phyloP scores from a whole-genome alignment of 75 land plant genomes.

The Adiantum capillusveneris region DNA sequence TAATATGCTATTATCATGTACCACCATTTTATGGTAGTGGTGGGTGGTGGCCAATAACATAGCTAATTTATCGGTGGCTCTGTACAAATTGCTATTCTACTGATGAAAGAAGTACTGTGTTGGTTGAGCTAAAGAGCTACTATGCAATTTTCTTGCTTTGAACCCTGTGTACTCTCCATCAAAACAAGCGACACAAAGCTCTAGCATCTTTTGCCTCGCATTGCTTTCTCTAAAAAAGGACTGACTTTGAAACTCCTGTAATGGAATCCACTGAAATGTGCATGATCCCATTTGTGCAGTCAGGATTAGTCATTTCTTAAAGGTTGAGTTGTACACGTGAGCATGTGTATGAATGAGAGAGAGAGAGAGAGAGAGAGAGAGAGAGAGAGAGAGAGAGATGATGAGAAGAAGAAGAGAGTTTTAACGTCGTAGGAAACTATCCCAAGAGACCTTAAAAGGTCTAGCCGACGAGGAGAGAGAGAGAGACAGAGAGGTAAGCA shows the following conservation, averaged over 20 bases:
- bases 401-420: no score
- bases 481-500: background rate
- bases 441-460: no score
- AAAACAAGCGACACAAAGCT: slow-evolving; percentile 47
- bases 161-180: slow-evolving; percentile 52
- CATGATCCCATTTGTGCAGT: no score
- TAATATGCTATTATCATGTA: no score
- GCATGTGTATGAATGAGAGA: no score
- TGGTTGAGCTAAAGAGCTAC: background rate
- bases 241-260: slow-evolving; percentile 60
- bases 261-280: slow-evolving; percentile 76
- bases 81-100: background rate
- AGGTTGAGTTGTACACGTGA: background rate
- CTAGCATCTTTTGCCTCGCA: slow-evolving; percentile 38
- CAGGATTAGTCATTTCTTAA: background rate
- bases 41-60: no score
- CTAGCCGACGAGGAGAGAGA: no score
- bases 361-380: no score
- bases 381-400: no score
- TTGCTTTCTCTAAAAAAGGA: slow-evolving; percentile 44
- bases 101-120: slow-evolving; percentile 2
- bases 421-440: no score
- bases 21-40: no score
- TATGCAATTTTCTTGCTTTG: slow-evolving; percentile 9
- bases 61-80: no score